These are phyloP conservation scores for Raphanus hybrid DNA, from an alignment of 441 rosid genomes.

Conservation along the genomic window DNA sequence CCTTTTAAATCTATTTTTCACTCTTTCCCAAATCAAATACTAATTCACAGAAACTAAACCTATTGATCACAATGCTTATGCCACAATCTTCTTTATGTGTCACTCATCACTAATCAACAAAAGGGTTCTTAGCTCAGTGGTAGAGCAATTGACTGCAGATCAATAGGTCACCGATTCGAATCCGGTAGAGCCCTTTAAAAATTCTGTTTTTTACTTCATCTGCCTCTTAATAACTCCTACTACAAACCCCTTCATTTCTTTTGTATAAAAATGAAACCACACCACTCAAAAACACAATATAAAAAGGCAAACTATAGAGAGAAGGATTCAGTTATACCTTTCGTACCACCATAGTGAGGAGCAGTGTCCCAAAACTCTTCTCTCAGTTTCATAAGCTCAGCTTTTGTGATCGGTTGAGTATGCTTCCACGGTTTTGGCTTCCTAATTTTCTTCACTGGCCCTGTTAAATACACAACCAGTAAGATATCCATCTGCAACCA, in stretches of 20 bases:
- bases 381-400: slow-evolving; percentile 77
- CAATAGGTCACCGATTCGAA: slow-evolving; percentile 84
- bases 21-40: no score
- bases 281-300: neutral
- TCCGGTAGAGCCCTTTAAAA: slow-evolving; percentile 73
- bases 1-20: slow-evolving; percentile 31
- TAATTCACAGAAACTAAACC: no score
- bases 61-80: neutral
- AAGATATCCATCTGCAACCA: slow-evolving; percentile 21
- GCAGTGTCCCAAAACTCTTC: slow-evolving; percentile 99
- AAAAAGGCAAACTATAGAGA: slow-evolving; percentile 14
- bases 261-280: slow-evolving; percentile 5
- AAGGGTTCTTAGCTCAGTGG: slow-evolving; percentile 81
- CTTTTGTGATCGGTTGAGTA: slow-evolving; percentile 74
- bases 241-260: neutral
- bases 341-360: slow-evolving; percentile 91
- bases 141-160: slow-evolving; percentile 97
- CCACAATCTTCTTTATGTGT: neutral
- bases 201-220: no score
- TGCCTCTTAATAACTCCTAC: neutral
- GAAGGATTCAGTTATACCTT: slow-evolving; percentile 51
- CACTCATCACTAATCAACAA: neutral
- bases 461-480: slow-evolving; percentile 42
- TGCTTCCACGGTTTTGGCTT: slow-evolving; percentile 94
- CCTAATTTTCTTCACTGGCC: slow-evolving; percentile 65